Evolutionary conservation across 495 filamentous ascomycete species (phyloP), one percentile per base, ranked within the genome.

Genomic region (Penicillium psychrofluorescens): DNA sequence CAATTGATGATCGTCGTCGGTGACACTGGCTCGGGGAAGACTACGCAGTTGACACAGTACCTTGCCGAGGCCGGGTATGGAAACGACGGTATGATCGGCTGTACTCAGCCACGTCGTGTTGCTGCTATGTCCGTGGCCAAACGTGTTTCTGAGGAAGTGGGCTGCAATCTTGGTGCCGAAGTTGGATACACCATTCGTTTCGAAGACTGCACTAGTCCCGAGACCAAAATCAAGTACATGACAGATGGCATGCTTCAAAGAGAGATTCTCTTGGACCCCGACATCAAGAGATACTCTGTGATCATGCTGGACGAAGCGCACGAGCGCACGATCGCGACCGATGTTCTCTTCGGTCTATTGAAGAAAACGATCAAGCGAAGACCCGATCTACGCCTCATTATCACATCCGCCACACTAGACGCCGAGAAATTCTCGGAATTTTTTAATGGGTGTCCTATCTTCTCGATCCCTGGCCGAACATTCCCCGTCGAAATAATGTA

Each of bases 221-320:
- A 86, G 11, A 98, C 92, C 10, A 84, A 82, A 60, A 96, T 99
- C 70, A 97, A 97, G 67, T 99, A 97, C 66, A 96, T 97, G 90
- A 99, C 92, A 10, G 92, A 99, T 50, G 92, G 92, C 63, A 99
- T 97, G 85, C 78, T 99, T 54, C 83, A 97, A 67, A 72, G 92
- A 66, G 94, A 99, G 64, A 88, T 96, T 46, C 71, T 99, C 11
- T 70, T 96, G 28, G 94, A 97, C 56, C 86, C 90, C 0, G 80
- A 90, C 54, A 65, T 97, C 36, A 86, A 77, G 59, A 79, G 82
- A 52, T 99, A 99, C 53, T 90, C 86, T 3, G 87, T 94, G 43
- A 96, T 99, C 54, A 97, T 99, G 87, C 74, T 99, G 50, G 92
- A 99, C 56, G 92, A 99, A 57, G 92, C 94, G 4, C 92, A 99